phyloP scores from a whole-genome alignment of 1,284 basidiomycete genomes.

The Ceratobasidium papillatum region DNA sequence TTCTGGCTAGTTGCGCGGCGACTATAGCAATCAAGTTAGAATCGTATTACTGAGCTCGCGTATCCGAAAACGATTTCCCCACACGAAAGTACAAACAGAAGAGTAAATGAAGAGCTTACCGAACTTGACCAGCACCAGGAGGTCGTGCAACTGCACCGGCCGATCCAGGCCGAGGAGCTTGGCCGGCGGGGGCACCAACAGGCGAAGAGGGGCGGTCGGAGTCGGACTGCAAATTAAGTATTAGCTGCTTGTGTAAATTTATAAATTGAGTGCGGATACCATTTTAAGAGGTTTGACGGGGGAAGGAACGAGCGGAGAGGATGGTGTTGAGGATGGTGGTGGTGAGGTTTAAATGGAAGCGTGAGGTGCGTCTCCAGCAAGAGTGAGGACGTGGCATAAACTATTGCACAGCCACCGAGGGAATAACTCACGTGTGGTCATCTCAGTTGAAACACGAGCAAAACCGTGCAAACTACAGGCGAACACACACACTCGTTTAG shows the following conservation, averaged over 20 bases:
- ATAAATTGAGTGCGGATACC: constrained; percentile 16
- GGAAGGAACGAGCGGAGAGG: constrained; percentile 24
- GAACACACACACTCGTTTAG: too few relatives aligned
- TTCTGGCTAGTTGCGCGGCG: constrained; percentile 78
- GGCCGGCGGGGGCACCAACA: constrained; percentile 55
- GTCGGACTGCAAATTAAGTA: constrained; percentile 62
- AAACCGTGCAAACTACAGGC: too few relatives aligned
- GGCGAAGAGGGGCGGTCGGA: constrained; percentile 63
- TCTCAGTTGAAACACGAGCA: too few relatives aligned
- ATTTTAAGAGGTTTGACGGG: constrained; percentile 21
- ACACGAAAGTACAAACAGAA: neutral
- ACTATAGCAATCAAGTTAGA: constrained; percentile 54
- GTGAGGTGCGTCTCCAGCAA: constrained; percentile 39
- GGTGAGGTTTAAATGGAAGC: constrained; percentile 24
- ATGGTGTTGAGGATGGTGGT: too few relatives aligned
- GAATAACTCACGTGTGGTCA: neutral
- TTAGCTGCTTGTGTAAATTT: neutral
- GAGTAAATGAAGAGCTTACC: constrained; percentile 60
- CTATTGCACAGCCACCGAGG: constrained; percentile 43
- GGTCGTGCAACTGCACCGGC: constrained; percentile 68
- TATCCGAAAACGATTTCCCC: constrained; percentile 17
- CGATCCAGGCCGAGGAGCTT: constrained; percentile 47
- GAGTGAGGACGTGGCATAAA: constrained; percentile 45
- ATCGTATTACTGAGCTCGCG: constrained; percentile 28
- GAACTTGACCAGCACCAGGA: constrained; percentile 75